These are phyloP conservation scores for Stachybotrys elegans DNA, from an alignment of 2,329 filamentous ascomycete genomes.

Conservation along the genomic window DNA sequence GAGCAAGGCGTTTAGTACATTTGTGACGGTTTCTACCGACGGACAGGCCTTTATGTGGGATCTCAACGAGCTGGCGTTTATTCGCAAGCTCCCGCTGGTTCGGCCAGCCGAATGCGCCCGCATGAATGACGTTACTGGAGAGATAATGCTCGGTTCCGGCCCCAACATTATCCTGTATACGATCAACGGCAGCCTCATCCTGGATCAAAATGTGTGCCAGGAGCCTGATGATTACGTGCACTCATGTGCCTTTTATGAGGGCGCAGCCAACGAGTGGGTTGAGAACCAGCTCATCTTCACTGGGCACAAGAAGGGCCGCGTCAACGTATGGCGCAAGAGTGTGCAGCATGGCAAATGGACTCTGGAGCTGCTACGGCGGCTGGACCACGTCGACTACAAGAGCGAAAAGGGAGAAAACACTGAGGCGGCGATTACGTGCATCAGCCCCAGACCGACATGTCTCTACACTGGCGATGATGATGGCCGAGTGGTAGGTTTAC, in stretches of 20 bases:
- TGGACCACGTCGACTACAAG: slow-evolving; percentile 72
- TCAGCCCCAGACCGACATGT: slow-evolving; percentile 74
- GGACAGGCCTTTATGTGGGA: slow-evolving; percentile 90
- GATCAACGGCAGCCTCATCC: slow-evolving; percentile 77
- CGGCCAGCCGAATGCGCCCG: slow-evolving; percentile 65
- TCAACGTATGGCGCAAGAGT: slow-evolving; percentile 68
- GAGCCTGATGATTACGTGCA: slow-evolving; percentile 70
- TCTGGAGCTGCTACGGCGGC: slow-evolving; percentile 70
- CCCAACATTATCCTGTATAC: slow-evolving; percentile 74
- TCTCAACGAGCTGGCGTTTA: slow-evolving; percentile 82
- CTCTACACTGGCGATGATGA: slow-evolving; percentile 95
- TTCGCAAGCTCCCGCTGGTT: slow-evolving; percentile 63
- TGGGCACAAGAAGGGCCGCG: slow-evolving; percentile 76
- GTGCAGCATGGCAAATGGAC: slow-evolving; percentile 60
- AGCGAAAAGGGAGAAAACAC: slow-evolving; percentile 54
- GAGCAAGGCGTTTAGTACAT: slow-evolving; percentile 80
- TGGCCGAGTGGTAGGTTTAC: slow-evolving; percentile 68
- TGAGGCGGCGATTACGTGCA: slow-evolving; percentile 74
- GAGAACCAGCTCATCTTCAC: slow-evolving; percentile 84
- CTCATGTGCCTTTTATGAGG: slow-evolving; percentile 89
- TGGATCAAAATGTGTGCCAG: slow-evolving; percentile 75
- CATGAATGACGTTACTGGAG: slow-evolving; percentile 87
- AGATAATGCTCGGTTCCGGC: slow-evolving; percentile 80
- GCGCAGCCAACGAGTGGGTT: slow-evolving; percentile 84
- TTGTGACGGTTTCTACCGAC: slow-evolving; percentile 77